Base-by-base conservation (phyloP, 768 basidiomycete species). In the Lactarius tabidus region DNA sequence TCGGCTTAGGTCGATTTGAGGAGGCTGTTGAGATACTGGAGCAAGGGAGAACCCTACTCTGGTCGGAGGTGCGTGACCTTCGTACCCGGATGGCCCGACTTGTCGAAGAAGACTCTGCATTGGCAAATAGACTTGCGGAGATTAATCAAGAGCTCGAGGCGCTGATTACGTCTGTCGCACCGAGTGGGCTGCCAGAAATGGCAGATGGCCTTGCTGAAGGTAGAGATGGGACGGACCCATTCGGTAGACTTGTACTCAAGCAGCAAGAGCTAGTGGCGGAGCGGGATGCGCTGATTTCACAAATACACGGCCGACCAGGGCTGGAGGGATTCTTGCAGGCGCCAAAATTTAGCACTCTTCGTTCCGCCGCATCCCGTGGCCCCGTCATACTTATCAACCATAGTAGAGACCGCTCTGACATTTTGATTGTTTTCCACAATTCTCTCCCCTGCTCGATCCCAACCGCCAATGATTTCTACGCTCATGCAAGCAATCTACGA, bases 51-150 rank as follows among this genome's bases (percentile, higher is more conserved):
- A 18, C 33, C 8, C 29, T 60, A 15, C 38, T 64, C 10, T 64
- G 63, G 63, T 59, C 58, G 9, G 63, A 55, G 31, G 36, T 64
- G 28, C 51, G 51, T 59, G 53, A 53, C 33, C 52, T 64, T 18
- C 52, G 57, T 23, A 28, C 58, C 18, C 31, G 12, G 10, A 41
- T 26, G 26, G 58, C n/a, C 10, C 52, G 38, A 6, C 39, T 64
- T n/a, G 9, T 48, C 36, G 23, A 36, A 5, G 26, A n/a, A 43
- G 9, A 43, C 43, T 4, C 43, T 31, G 23, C 33, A n/a, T 41
- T 65, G 18, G 58, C 58, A 31, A 41, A 43, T 26, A 29, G 31
- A 48, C 23, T 65, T 33, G 12, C 35, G 9, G 31, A n/a, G 6
- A n/a, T 60, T 20, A 65, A 35, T 8, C 23, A 60, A 56, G 26